Conservation (phyloP, 495 filamentous ascomycete species). For the Aspergillus biplanus region DNA sequence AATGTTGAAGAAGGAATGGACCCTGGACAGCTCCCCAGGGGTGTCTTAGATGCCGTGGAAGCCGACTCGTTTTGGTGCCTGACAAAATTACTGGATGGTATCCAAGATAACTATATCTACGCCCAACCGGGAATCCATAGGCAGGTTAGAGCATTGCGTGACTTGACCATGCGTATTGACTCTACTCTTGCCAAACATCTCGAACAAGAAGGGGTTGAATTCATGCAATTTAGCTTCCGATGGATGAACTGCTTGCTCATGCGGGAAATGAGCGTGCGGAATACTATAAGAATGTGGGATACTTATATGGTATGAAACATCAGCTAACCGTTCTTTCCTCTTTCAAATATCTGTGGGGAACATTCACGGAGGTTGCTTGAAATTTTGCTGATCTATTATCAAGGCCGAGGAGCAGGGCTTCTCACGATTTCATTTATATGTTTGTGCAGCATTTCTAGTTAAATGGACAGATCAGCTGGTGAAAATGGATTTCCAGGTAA, state of each 20-base stretch:
- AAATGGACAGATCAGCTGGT: conserved; percentile 95
- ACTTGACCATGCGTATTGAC: conserved; percentile 90
- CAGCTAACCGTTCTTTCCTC: neutral
- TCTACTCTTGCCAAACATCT: conserved; percentile 82
- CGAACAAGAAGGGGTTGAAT: conserved; percentile 88
- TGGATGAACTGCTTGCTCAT: conserved; percentile 99
- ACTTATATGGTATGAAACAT: conserved; percentile 80
- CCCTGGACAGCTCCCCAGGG: conserved; percentile 85
- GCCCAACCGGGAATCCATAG: conserved; percentile 95
- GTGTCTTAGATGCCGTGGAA: conserved; percentile 95
- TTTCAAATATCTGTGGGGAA: too few relatives aligned
- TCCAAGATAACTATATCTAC: conserved; percentile 98
- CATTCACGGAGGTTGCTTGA: neutral
- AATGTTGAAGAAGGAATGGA: conserved; percentile 95
- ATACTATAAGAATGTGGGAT: conserved; percentile 99
- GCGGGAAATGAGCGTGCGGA: conserved; percentile 93
- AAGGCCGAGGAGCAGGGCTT: conserved; percentile 98
- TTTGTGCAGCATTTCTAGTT: conserved; percentile 97
- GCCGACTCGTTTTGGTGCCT: conserved; percentile 98
- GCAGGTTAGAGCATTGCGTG: conserved; percentile 84
- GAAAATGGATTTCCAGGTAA: conserved; percentile 91
- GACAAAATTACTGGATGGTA: conserved; percentile 93
- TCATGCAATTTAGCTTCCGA: conserved; percentile 98
- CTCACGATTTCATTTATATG: conserved; percentile 96
- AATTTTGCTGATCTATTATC: conserved; percentile 25